phyloP scores from a whole-genome alignment of 495 filamentous ascomycete species.

The Penicillium malachiteum region DNA sequence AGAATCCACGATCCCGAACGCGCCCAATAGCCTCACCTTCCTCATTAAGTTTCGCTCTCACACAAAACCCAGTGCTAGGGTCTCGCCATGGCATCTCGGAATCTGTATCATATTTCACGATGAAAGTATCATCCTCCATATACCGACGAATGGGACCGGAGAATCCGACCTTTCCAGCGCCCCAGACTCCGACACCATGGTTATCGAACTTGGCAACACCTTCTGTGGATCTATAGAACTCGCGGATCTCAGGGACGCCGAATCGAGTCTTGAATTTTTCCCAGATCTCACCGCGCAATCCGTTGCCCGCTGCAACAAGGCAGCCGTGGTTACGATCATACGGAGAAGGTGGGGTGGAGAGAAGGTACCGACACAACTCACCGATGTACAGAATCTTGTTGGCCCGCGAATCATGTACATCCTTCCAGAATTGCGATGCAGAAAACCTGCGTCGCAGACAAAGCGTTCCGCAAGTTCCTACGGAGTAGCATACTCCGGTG shows the following conservation, averaged over 20 bases:
- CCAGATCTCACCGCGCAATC: slow-evolving; percentile 90
- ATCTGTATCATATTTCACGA: slow-evolving; percentile 72
- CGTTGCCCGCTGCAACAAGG: slow-evolving; percentile 81
- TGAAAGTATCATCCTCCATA: slow-evolving; percentile 51
- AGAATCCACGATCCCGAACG: slow-evolving; percentile 60
- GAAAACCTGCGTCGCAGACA: slow-evolving; percentile 72
- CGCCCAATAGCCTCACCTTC: slow-evolving; percentile 79
- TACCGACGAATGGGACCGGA: slow-evolving; percentile 61
- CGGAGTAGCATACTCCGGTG: slow-evolving; percentile 52
- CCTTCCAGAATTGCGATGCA: slow-evolving; percentile 81
- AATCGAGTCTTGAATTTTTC: slow-evolving; percentile 81
- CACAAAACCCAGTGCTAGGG: slow-evolving; percentile 69
- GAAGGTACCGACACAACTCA: slow-evolving; percentile 87
- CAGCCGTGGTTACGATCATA: slow-evolving; percentile 75
- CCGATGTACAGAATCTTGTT: slow-evolving; percentile 92
- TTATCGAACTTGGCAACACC: slow-evolving; percentile 74
- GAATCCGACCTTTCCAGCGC: slow-evolving; percentile 77
- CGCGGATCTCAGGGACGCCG: slow-evolving; percentile 71
- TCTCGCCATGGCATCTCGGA: slow-evolving; percentile 70
- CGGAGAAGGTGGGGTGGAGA: slow-evolving; percentile 68
- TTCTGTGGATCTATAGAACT: slow-evolving; percentile 92
- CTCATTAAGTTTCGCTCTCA: slow-evolving; percentile 54
- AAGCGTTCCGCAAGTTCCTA: slow-evolving; percentile 43
- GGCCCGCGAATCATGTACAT: slow-evolving; percentile 71
- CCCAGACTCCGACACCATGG: slow-evolving; percentile 67